A percentile compares a stretch with the other conserved stretches of the same genome.
These are phyloP conservation scores for Aspergillus mulundensis DNA, from an alignment of 495 filamentous ascomycete genomes.

Conservation along the genomic window DNA sequence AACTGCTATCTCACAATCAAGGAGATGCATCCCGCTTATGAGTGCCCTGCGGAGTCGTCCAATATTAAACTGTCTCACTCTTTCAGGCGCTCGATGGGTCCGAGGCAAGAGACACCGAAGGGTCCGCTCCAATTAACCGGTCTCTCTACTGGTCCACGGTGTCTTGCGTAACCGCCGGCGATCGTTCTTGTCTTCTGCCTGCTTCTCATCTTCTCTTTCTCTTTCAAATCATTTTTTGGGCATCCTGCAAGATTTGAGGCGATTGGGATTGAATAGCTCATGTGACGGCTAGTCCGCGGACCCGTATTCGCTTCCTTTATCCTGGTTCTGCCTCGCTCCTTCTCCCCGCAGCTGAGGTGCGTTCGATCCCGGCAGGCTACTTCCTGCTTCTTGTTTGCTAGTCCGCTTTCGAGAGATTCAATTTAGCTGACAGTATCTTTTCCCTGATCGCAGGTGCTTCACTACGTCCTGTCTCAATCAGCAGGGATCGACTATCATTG, in stretches of 20 bases:
- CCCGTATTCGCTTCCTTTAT: neutral
- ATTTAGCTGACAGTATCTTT: neutral
- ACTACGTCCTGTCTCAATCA: neutral
- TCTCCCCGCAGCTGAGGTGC: neutral
- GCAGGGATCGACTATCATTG: neutral
- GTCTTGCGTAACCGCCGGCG: constrained; percentile 18
- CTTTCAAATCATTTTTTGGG: neutral
- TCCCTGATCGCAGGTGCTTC: neutral
- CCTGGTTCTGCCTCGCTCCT: neutral
- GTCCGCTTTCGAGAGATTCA: neutral
- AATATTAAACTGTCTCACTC: neutral
- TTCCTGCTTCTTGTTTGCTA: neutral
- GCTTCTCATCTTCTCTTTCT: neutral
- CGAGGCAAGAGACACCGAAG: neutral
- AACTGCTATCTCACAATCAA: neutral
- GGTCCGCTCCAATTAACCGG: constrained; percentile 8
- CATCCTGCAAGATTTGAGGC: neutral
- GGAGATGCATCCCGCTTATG: neutral
- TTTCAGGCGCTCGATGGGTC: neutral
- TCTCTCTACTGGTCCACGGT: constrained; percentile 7
- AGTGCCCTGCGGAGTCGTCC: neutral
- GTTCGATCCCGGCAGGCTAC: neutral
- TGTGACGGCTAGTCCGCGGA: neutral
- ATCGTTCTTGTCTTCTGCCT: constrained; percentile 6
- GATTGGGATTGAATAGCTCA: neutral